phyloP scores from a whole-genome alignment of 2,329 filamentous ascomycete genomes.

The Aspergillus ibericus region DNA sequence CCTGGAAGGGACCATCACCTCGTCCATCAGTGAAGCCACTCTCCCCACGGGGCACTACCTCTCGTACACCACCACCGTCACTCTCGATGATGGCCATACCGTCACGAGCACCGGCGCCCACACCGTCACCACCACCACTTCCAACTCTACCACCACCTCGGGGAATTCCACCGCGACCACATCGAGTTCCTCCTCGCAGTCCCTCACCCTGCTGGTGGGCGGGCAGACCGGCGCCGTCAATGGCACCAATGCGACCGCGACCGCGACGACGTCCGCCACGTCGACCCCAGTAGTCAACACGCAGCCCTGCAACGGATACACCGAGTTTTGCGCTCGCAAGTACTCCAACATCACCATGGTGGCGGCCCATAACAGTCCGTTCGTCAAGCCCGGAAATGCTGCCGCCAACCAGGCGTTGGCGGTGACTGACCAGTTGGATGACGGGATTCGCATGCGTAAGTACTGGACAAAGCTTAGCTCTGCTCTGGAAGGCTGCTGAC shows the following conservation, averaged over 20 bases:
- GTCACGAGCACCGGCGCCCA: slow-evolving; percentile 30
- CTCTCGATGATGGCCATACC: slow-evolving; percentile 12
- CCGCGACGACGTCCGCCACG: slow-evolving; percentile 45
- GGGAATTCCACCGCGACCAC: slow-evolving; percentile 33
- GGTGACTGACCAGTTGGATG: slow-evolving; percentile 72
- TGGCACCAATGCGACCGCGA: slow-evolving; percentile 50
- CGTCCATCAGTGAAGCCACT: slow-evolving; percentile 25
- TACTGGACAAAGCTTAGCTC: slow-evolving; percentile 3
- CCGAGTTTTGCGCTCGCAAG: slow-evolving; percentile 72
- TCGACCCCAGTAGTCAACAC: slow-evolving; percentile 61
- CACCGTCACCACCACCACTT: slow-evolving; percentile 18
- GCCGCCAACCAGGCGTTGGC: slow-evolving; percentile 72
- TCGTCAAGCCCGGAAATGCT: slow-evolving; percentile 67
- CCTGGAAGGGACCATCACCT: slow-evolving; percentile 25
- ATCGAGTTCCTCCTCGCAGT: slow-evolving; percentile 33
- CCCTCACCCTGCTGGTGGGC: slow-evolving; percentile 41
- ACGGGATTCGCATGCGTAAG: slow-evolving; percentile 63
- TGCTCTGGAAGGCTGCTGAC: background rate
- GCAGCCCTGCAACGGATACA: slow-evolving; percentile 74
- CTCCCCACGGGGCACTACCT: slow-evolving; percentile 43
- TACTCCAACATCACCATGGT: slow-evolving; percentile 83
- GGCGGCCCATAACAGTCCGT: slow-evolving; percentile 78
- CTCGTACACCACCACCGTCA: slow-evolving; percentile 39
- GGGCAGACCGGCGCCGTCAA: slow-evolving; percentile 51
- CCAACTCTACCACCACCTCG: slow-evolving; percentile 9